phyloP scores from a whole-genome alignment of 75 land plant genomes.

The Pinus taeda region DNA sequence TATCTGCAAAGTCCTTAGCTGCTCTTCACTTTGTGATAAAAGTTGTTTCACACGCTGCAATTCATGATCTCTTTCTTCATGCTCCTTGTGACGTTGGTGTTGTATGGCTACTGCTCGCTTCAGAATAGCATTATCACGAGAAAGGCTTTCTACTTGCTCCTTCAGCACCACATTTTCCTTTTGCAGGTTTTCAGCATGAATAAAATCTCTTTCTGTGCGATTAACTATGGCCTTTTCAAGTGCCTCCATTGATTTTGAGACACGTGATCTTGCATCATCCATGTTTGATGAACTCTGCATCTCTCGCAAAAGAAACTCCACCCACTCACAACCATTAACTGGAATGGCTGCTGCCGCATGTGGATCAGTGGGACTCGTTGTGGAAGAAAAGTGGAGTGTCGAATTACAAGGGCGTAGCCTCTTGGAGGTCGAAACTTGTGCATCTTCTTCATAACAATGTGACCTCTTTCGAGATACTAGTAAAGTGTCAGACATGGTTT shows the following conservation, averaged over 20 bases:
- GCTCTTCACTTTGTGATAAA: conserved; percentile 76
- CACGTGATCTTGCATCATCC: conserved; percentile 74
- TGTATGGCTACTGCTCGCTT: conserved; percentile 95
- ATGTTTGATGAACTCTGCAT: conserved; percentile 69
- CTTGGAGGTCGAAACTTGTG: too few species aligned
- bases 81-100: conserved; percentile 79
- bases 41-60: conserved; percentile 73
- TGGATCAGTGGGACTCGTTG: too few species aligned
- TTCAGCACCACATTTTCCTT: conserved; percentile 69
- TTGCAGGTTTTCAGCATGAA: conserved; percentile 25
- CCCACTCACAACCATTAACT: conserved; percentile 35
- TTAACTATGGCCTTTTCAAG: conserved; percentile 66
- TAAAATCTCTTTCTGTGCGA: conserved; percentile 37
- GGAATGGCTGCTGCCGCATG: too few species aligned
- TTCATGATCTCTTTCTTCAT: conserved; percentile 62
- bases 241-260: conserved; percentile 54
- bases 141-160: conserved; percentile 62
- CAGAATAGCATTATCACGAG: conserved; percentile 69
- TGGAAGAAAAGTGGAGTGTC: too few species aligned
- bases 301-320: conserved; percentile 77
- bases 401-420: too few species aligned
- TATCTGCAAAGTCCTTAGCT: conserved; percentile 70
- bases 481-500: too few species aligned
- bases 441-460: too few species aligned
- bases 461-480: too few species aligned